Evolutionary conservation across 2,329 filamentous ascomycete species (phyloP), one percentile per base, ranked within the genome.

Genomic region (Drechslera avenae): DNA sequence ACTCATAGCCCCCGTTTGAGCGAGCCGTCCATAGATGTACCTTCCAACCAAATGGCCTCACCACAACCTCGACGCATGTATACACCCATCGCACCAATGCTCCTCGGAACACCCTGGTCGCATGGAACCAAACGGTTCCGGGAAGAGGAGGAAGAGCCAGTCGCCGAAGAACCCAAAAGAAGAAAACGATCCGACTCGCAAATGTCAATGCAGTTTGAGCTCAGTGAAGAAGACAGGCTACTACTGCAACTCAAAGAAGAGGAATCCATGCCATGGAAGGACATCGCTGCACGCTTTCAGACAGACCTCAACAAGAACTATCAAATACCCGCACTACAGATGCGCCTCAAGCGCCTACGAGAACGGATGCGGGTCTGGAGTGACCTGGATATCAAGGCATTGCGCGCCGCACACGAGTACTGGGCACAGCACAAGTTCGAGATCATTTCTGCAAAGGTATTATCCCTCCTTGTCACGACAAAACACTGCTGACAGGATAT

Each of bases 361-460:
- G 79, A 81, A 59, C 74, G 78, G 39, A 75, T 80, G 66, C 75
- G 80, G 17, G 70, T 76, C 1, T 83, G 80, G 80, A 77, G 75
- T 17, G 78, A 81, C n/a, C 66, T 69, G 14, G 80, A 83, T 50
- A 64, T 81, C 35, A 71, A 75, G 52, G 79, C 79, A 10, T 68
- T 82, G 23, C 75, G 74, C 46, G 70, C 75, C 63, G 80, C 80
- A 26, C 75, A 79, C 59, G 79, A 82, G 56, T 80, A 80, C 64
- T 82, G 78, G 78, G 75, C 76, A 44, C 78, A 78, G 58, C 76
- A 73, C 67, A 81, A 81, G 62, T 83, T 80, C 64, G 79, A 82
- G 39, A 81, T 82, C 53, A 80, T 83, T 54, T 70, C 74, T 44
- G 70, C 75, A 45, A 81, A 81, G 73, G 80, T 81, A 52, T 32